Evolutionary conservation across 2,329 filamentous ascomycete species (phyloP).

Genomic region (Fusarium brachygibbosum): DNA sequence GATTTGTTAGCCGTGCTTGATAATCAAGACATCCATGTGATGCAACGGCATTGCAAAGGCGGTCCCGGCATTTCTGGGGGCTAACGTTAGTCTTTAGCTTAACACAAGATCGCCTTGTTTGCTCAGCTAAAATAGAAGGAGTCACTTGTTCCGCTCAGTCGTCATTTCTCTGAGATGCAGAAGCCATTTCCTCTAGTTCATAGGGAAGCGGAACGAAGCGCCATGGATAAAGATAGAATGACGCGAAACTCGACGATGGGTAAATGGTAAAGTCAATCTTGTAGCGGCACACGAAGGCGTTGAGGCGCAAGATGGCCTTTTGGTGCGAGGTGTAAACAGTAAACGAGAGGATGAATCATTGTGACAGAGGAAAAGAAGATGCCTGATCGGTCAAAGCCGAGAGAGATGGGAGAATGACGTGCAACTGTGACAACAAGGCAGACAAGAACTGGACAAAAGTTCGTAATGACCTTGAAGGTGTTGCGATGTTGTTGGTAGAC

Average conservation of each 20-base stretch:
- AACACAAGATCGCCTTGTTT: conserved; percentile 2
- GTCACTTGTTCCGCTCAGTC: conserved; percentile 3
- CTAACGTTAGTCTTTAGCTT: conserved; percentile 3
- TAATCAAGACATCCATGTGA: conserved; percentile 12
- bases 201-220: conserved; percentile 4
- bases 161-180: conserved; percentile 2
- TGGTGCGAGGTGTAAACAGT: conserved; percentile 14
- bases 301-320: conserved; percentile 31
- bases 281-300: conserved; percentile 14
- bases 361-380: conserved; percentile 9
- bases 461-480: conserved; percentile 1
- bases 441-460: not conserved
- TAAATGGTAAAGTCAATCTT: conserved; percentile 9
- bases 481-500: conserved; percentile 13
- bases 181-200: not conserved
- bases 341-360: conserved; percentile 11
- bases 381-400: conserved; percentile 39
- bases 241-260: not conserved
- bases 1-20: not conserved
- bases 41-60: not conserved
- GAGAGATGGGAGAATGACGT: not conserved
- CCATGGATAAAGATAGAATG: conserved; percentile 33
- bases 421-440: conserved; percentile 12
- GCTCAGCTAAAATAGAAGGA: conserved; percentile 7
- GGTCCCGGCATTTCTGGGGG: conserved; percentile 15